A percentile compares a stretch with the other conserved stretches of the same genome.
Evolutionary conservation across 345 rosid species (phyloP).

Genomic region (Laguncularia racemosa): DNA sequence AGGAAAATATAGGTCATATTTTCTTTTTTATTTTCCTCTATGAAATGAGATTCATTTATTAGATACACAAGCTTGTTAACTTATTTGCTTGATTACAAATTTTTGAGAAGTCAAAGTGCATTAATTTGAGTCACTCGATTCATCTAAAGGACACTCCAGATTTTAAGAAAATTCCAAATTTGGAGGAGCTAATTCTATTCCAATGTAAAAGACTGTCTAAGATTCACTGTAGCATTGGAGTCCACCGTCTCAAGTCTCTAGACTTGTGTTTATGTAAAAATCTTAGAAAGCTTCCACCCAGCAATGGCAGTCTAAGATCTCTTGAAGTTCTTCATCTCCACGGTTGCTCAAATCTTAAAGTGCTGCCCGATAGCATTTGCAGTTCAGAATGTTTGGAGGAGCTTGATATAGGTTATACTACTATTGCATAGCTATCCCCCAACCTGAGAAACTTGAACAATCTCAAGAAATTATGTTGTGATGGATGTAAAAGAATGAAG

Average conservation of each 20-base stretch:
- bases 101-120: not conserved
- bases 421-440: too few species aligned
- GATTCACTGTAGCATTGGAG: not conserved
- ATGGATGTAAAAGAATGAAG: not conserved
- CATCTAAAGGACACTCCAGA: not conserved
- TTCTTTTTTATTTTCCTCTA: too few species aligned
- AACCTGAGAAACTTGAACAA: too few species aligned
- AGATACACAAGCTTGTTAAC: too few species aligned
- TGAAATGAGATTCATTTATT: too few species aligned
- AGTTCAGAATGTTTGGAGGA: too few species aligned
- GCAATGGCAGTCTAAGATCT: not conserved
- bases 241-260: not conserved
- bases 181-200: not conserved
- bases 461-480: not conserved
- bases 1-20: too few species aligned
- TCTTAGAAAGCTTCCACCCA: not conserved
- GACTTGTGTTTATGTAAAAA: not conserved
- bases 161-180: not conserved
- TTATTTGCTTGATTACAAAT: not conserved
- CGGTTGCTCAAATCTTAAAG: not conserved
- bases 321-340: not conserved
- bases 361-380: not conserved
- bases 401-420: too few species aligned
- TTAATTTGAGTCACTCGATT: not conserved
- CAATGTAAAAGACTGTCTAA: not conserved